Base-by-base conservation (phyloP, 2,329 filamentous ascomycete genomes). In the Nemania sp. region DNA sequence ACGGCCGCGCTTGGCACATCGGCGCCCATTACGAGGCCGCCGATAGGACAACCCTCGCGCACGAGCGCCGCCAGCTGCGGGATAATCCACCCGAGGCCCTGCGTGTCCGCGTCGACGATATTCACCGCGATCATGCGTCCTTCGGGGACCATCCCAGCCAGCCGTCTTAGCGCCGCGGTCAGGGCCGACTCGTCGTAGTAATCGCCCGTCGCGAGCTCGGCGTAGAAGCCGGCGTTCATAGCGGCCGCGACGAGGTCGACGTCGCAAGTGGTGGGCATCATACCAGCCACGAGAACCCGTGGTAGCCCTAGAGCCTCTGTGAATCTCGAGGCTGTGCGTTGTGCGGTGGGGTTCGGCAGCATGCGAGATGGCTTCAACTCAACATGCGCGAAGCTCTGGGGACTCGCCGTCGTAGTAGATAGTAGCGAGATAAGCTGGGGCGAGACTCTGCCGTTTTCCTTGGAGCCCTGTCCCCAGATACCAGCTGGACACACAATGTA, bases 1-100 rank as follows among this genome's bases (percentile, higher is more conserved):
- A 97, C 90, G 74, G 97, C 92, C 57, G 96, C 90, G 0, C 92
- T 97, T 5, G 93, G 93, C 12, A 97, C 92, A 79, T 92, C 92
- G 20, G 92, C 92, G 73, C 93, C 92, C 65, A 97, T 95, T 32
- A 92, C 95, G 45, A 97, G 81, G 72, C 93, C 92, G 74, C 96
- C 91, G 61, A 97, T 62, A 91, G 87, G 32, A 96, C 83, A 67
- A 89, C 86, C 50, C n/a, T 32, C 20, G 6, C 5, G 4, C 4
- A 10, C 5, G 1, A 53, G 21, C 10, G 12, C 10, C 57, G 86
- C 89, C 63, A 96, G 84, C 57, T 96, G 80, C 5, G 91, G 91
- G 63, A 96, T 94, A 74, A 96, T 92, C 92, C 92, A 97, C 37
- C 82, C 88, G 90, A 96, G 96, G 32, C 91, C 90, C 59, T 89